These are phyloP conservation scores for Triticum monococcum DNA, from an alignment of 176 grass and related monocot genomes.

Conservation along the genomic window DNA sequence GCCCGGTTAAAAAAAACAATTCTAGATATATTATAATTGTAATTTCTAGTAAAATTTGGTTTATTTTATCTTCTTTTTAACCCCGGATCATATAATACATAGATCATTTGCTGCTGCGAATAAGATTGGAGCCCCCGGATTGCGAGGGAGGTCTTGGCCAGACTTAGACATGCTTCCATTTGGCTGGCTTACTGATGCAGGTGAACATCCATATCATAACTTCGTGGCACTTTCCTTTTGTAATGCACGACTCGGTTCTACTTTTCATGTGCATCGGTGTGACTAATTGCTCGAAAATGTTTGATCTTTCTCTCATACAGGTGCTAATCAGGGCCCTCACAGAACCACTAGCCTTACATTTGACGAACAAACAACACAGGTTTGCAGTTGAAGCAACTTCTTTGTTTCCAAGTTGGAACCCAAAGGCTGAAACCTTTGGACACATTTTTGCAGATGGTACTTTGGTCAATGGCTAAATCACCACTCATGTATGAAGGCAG, in stretches of 20 bases:
- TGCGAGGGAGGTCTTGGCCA: constrained; percentile 80
- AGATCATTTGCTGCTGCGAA: constrained; percentile 72
- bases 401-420: constrained; percentile 15
- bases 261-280: no score
- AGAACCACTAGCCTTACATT: constrained; percentile 62
- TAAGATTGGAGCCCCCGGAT: constrained; percentile 66
- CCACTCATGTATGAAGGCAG: constrained; percentile 58
- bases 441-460: constrained; percentile 58
- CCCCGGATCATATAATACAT: not conserved
- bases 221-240: not conserved
- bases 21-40: not conserved
- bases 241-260: not conserved
- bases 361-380: constrained; percentile 91
- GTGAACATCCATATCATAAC: constrained; percentile 34
- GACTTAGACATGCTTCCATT: constrained; percentile 97
- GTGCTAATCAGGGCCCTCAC: constrained; percentile 57
- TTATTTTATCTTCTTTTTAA: no score
- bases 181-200: constrained; percentile 79
- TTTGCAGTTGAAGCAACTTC: not conserved
- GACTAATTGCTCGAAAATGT: not conserved
- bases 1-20: not conserved
- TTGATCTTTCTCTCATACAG: constrained; percentile 28
- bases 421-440: not conserved
- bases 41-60: not conserved
- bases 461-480: constrained; percentile 92